Evolutionary conservation across 441 rosid species (phyloP).

Genomic region (Bocquillonia castaneifolia): DNA sequence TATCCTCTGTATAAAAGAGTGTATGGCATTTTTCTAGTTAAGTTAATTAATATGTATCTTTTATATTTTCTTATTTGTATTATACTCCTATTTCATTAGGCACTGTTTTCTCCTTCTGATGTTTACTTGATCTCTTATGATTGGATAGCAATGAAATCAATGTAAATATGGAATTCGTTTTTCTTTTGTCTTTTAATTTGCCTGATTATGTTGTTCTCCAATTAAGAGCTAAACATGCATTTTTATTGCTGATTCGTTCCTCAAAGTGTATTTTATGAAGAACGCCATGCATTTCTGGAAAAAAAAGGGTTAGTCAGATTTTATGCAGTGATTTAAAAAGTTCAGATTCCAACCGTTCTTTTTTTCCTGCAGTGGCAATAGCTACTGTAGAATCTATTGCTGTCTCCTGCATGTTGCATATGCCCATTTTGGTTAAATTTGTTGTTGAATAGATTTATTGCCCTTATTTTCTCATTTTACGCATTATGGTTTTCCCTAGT

Average conservation of each 20-base stretch:
- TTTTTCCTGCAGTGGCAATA: not conserved
- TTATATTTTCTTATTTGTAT: not conserved
- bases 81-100: not conserved
- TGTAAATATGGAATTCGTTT: not conserved
- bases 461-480: not conserved
- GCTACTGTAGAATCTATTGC: not conserved
- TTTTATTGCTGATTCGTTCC: not conserved
- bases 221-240: not conserved
- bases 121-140: not conserved
- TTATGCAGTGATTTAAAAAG: not conserved
- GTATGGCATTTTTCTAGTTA: not conserved
- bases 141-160: too few species aligned
- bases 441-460: not conserved
- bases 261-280: not conserved
- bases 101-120: not conserved
- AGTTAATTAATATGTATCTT: not conserved
- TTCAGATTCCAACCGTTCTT: not conserved
- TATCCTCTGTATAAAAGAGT: not conserved
- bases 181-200: not conserved
- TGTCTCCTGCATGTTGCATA: not conserved
- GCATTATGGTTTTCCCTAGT: not conserved
- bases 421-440: not conserved
- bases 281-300: not conserved
- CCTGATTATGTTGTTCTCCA: not conserved
- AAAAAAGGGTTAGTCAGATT: not conserved